These are phyloP conservation scores for Beauveria rudraprayagi DNA, from an alignment of 2,329 filamentous ascomycete genomes.

Conservation along the genomic window DNA sequence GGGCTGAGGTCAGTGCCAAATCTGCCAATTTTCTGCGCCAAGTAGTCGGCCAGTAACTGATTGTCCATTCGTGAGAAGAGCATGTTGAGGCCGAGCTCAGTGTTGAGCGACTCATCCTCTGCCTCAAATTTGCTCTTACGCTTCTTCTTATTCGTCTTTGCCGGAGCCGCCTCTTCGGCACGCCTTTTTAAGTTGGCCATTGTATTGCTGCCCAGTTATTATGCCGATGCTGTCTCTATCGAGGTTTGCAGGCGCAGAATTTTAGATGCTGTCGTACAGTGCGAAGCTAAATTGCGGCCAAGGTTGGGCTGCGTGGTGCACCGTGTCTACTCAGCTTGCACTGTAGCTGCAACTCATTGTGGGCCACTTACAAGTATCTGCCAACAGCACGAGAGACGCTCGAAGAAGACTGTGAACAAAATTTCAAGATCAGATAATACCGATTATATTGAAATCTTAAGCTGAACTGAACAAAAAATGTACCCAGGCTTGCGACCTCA, in stretches of 20 bases:
- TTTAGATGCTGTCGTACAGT: constrained; percentile 4
- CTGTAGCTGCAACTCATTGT: background rate
- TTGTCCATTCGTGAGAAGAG: constrained; percentile 77
- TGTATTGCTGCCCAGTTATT: background rate
- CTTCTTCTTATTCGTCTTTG: constrained; percentile 44
- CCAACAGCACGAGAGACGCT: background rate
- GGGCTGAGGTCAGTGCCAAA: constrained; percentile 75
- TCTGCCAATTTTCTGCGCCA: constrained; percentile 68
- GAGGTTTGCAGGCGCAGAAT: background rate
- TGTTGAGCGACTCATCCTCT: constrained; percentile 52
- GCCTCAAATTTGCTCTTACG: constrained; percentile 47
- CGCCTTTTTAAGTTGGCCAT: constrained; percentile 47
- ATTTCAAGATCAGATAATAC: too few species aligned
- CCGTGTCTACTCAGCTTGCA: background rate
- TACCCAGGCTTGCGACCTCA: background rate
- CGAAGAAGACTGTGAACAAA: too few species aligned
- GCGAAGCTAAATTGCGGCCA: background rate
- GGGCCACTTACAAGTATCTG: background rate
- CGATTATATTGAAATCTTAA: background rate
- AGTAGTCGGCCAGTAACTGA: constrained; percentile 73
- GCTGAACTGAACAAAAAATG: background rate
- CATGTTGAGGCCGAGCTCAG: constrained; percentile 68
- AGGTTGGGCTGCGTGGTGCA: background rate
- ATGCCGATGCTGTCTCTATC: background rate
- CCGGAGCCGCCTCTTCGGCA: constrained; percentile 38